Conservation (phyloP, 306 rosid genomes). For the Oemleria cerasiformis region DNA sequence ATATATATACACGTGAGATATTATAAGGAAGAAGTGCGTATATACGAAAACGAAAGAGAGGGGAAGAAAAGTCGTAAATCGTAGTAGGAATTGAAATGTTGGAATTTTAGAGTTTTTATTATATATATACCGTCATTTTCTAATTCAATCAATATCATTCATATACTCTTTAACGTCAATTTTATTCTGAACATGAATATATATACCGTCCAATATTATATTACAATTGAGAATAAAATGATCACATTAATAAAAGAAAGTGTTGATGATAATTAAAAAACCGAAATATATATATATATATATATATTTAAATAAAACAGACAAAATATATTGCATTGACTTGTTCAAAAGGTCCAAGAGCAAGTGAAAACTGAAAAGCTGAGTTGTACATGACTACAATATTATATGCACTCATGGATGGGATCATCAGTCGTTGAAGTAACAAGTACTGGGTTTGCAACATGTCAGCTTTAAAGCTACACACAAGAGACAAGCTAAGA, state of each 20-base stretch:
- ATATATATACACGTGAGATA: no score
- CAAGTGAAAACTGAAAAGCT: constrained; percentile 24
- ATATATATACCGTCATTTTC: no score
- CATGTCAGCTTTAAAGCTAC: constrained; percentile 26
- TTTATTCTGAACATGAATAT: no score
- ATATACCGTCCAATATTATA: no score
- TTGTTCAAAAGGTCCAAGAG: constrained; percentile 34
- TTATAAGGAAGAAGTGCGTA: no score
- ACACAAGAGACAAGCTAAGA: constrained; percentile 20
- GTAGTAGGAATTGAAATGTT: no score
- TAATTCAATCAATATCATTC: no score
- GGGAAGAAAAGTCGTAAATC: no score
- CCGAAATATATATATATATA: neutral
- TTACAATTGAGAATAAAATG: no score
- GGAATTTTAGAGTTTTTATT: no score
- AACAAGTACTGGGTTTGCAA: constrained; percentile 12
- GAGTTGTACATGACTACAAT: constrained; percentile 18
- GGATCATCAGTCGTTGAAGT: neutral
- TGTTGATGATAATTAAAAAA: neutral
- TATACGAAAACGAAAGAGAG: no score
- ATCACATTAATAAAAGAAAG: neutral
- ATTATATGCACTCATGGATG: constrained; percentile 1
- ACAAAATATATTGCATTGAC: constrained; percentile 22
- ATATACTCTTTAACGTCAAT: no score
- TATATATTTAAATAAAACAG: neutral